Base-by-base conservation (phyloP, 2,329 filamentous ascomycete species). In the Trichoderma sp. region DNA sequence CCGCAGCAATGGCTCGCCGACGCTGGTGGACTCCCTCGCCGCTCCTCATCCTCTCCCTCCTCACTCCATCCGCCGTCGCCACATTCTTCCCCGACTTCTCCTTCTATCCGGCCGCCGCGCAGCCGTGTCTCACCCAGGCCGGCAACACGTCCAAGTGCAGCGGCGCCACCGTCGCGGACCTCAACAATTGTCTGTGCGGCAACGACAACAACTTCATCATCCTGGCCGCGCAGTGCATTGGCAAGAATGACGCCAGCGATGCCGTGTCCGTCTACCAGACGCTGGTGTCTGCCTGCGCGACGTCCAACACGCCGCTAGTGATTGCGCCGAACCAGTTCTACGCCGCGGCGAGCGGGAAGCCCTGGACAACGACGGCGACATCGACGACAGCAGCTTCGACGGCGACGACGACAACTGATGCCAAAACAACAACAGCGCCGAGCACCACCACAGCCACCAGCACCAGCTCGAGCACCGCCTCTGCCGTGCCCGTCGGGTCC, bases 101-200 rank as follows among this genome's bases (percentile, higher is more conserved):
- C 59, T 76, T 79, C 68, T 81, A 81, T 68, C 76, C 78, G 8
- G n/a, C 67, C 6, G 72, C 72, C 56, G 62, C 78, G 8, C 73
- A 83, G 68, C 7, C 73, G 8, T 88, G 86, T 69, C 77, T 87
- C 1, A 75, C 80, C 71, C 59, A 78, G 19, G 78, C 84, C 5
- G 80, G 83, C 35, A 73, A 78, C 58, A 37, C 70, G 24, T 81
- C 81, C 19, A 72, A 75, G 5, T 88, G 86, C 76, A 76, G 77
- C 5, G 82, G 81, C 21, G 73, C 74, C 24, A 80, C 80, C 0
- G 77, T 79, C 3, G 56, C 73, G 0, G 76, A 80, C 35, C 77
- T 86, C 71, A 87, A 87, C 72, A 64, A 74, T 2, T 88, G 86
- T 65, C 78, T 87, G 2, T 88, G 86, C 74, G 74, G 75, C 71